A percentile compares a stretch with the other conserved stretches of the same genome.
Conservation (phyloP, 345 rosid species). For the Brassica carinata region DNA sequence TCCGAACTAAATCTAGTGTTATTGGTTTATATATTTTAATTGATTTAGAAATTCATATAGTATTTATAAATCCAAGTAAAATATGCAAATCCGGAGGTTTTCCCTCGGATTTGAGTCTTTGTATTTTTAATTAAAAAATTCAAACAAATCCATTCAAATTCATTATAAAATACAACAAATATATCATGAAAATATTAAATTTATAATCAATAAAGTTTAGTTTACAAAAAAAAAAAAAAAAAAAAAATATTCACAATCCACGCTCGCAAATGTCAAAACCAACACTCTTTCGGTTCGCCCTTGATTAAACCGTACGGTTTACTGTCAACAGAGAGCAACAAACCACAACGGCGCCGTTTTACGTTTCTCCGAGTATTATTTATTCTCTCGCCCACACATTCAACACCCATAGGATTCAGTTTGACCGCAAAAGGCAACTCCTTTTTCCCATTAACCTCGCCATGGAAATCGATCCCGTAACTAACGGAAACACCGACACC, state of each 20-base stretch:
- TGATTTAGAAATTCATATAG: background rate
- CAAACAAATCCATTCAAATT: too few relatives aligned
- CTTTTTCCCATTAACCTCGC: background rate
- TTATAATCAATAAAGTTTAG: too few relatives aligned
- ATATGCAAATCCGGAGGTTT: too few relatives aligned
- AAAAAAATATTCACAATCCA: background rate
- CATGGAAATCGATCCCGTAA: constrained; percentile 57
- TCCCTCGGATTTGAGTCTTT: too few relatives aligned
- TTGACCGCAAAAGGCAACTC: background rate
- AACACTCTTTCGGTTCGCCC: background rate
- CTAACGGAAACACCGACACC: constrained; percentile 48
- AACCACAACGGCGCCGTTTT: background rate
- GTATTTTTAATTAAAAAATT: too few relatives aligned
- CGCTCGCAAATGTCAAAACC: background rate
- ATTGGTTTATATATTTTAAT: background rate
- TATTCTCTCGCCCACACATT: background rate
- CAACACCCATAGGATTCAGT: background rate
- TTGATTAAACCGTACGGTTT: background rate
- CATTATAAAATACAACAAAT: too few relatives aligned
- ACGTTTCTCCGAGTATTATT: background rate
- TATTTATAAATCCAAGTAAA: background rate
- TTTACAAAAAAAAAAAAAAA: too few relatives aligned
- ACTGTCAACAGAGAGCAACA: background rate
- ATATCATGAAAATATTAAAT: too few relatives aligned
- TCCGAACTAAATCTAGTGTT: too few relatives aligned